Evolutionary conservation across 768 basidiomycete species (phyloP).

Genomic region (Boletus coccyginus): DNA sequence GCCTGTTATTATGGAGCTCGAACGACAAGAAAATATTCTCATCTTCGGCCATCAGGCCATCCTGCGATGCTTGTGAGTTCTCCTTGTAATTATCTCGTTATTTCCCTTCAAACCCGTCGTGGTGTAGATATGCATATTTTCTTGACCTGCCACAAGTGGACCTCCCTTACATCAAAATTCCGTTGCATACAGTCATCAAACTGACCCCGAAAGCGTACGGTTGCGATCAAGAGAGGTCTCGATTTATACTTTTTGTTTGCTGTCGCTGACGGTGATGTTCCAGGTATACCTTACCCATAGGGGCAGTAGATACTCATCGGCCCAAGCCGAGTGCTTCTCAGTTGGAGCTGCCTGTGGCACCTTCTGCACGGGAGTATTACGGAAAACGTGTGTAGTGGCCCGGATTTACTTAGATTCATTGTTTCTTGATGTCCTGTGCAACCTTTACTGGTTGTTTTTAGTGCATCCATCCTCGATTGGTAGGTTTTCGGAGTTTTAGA

Average conservation of each 20-base stretch:
- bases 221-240: conserved; percentile 92
- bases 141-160: conserved; percentile 89
- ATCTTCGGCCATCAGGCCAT: conserved; percentile 97
- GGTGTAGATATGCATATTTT: conserved; percentile 90
- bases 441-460: background rate
- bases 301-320: conserved; percentile 92
- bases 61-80: conserved; percentile 67
- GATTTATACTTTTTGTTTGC: background rate
- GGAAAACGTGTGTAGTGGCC: conserved; percentile 20
- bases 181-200: conserved; percentile 96
- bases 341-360: conserved; percentile 15
- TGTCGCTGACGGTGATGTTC: background rate
- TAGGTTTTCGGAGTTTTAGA: background rate
- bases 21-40: conserved; percentile 95
- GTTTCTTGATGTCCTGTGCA: background rate
- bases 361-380: conserved; percentile 37
- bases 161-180: conserved; percentile 97
- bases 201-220: conserved; percentile 98
- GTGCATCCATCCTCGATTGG: background rate
- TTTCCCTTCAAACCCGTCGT: background rate
- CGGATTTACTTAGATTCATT: background rate
- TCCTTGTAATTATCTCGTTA: background rate
- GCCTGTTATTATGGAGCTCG: conserved; percentile 99
- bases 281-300: conserved; percentile 87
- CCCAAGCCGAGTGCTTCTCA: conserved; percentile 42